These are phyloP conservation scores for Sisymbrium altissimum DNA, from an alignment of 345 rosid species.

Conservation along the genomic window DNA sequence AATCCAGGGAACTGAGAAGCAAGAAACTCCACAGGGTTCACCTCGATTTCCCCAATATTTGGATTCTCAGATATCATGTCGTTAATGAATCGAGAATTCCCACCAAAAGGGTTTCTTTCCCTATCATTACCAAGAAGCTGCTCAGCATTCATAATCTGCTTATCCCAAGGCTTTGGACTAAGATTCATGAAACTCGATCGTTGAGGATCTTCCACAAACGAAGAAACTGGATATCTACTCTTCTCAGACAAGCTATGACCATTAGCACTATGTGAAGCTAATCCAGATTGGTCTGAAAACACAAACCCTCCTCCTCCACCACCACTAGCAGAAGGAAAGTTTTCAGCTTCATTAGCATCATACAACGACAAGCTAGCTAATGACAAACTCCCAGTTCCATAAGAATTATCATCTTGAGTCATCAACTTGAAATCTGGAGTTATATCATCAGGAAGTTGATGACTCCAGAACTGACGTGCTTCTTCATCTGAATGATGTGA, in stretches of 20 bases:
- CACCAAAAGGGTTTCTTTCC: conserved; percentile 53
- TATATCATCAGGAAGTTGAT: conserved; percentile 92
- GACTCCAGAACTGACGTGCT: conserved; percentile 86
- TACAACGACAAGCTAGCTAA: conserved; percentile 71
- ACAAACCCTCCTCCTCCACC: conserved; percentile 53
- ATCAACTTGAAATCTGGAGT: conserved; percentile 89
- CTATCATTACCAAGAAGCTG: conserved; percentile 56
- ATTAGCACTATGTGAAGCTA: conserved; percentile 49
- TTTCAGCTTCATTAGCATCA: conserved; percentile 48
- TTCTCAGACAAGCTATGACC: conserved; percentile 57
- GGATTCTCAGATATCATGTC: conserved; percentile 57
- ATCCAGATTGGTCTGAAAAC: conserved; percentile 48
- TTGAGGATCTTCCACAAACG: conserved; percentile 60
- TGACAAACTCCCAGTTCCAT: conserved; percentile 58
- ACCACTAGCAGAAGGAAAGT: conserved; percentile 51
- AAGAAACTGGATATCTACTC: conserved; percentile 51
- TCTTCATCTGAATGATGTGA: conserved; percentile 93
- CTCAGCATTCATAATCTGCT: conserved; percentile 54
- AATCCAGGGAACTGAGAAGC: conserved; percentile 92
- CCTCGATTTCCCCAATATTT: conserved; percentile 50
- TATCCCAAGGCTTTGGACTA: conserved; percentile 73
- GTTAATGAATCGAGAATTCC: conserved; percentile 46
- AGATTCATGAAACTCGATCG: conserved; percentile 44
- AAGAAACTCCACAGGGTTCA: conserved; percentile 78
- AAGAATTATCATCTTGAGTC: conserved; percentile 66